Conservation (phyloP, 169 alveolate species). For the Babesia ovis region DNA sequence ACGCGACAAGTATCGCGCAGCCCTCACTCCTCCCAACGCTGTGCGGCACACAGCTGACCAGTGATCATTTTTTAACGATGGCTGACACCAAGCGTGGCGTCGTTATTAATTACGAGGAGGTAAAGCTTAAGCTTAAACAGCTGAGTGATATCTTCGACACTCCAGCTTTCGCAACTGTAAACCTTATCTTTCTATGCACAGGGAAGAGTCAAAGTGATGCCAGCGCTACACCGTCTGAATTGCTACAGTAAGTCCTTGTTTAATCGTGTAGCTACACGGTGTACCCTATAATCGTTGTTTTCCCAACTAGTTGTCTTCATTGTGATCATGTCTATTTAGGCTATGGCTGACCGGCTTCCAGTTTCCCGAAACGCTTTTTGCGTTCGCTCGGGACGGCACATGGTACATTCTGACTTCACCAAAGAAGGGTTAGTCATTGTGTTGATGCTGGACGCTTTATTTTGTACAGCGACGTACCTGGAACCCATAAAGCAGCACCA, state of each 20-base stretch:
- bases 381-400: conserved; percentile 75
- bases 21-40: background rate
- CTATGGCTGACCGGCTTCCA: conserved; percentile 89
- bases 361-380: conserved; percentile 86
- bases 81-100: conserved; percentile 65
- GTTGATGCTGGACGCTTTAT: background rate
- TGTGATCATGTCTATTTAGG: conserved; percentile 61
- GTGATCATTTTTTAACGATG: conserved; percentile 28
- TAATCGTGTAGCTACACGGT: background rate
- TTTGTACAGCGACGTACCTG: conserved; percentile 46
- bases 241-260: conserved; percentile 52
- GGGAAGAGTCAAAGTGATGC: conserved; percentile 67
- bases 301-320: background rate
- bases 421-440: conserved; percentile 74
- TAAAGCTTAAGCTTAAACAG: conserved; percentile 41
- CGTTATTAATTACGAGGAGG: conserved; percentile 62
- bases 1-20: no score
- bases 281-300: background rate
- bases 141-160: conserved; percentile 29
- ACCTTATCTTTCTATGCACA: conserved; percentile 59
- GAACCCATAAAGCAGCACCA: conserved; percentile 53
- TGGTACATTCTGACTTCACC: conserved; percentile 83
- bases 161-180: conserved; percentile 24
- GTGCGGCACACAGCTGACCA: conserved; percentile 24
- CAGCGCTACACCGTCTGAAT: conserved; percentile 64